Evolutionary conservation across 2,329 filamentous ascomycete genomes (phyloP).

Genomic region (Nemania bipapillata): DNA sequence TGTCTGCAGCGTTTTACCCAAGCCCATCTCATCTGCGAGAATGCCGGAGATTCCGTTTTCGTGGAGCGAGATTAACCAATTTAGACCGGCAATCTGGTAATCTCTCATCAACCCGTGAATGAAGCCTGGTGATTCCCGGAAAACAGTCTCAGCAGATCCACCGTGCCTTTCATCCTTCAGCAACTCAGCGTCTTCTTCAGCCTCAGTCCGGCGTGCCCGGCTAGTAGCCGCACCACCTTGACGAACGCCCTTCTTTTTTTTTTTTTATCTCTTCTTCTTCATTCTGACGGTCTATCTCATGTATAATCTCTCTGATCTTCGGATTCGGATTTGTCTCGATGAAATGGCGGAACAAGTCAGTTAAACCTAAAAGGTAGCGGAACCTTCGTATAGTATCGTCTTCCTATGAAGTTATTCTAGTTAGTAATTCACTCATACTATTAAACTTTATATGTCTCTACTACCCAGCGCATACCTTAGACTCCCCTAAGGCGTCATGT

Average conservation of each 20-base stretch:
- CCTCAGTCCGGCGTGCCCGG: slow-evolving; percentile 87
- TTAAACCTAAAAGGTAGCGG: slow-evolving; percentile 91
- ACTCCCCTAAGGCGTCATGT: slow-evolving; percentile 89
- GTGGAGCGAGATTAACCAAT: slow-evolving; percentile 97
- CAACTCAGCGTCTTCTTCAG: slow-evolving; percentile 94
- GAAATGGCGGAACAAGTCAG: slow-evolving; percentile 97
- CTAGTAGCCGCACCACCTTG: slow-evolving; percentile 86
- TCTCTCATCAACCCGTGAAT: slow-evolving; percentile 92
- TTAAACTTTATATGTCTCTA: slow-evolving; percentile 11
- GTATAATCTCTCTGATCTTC: slow-evolving; percentile 91
- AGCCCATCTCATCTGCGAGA: slow-evolving; percentile 96
- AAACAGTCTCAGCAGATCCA: slow-evolving; percentile 85
- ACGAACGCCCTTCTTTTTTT: slow-evolving; percentile 78
- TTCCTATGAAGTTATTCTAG: slow-evolving; percentile 63
- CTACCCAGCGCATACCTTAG: slow-evolving; percentile 71
- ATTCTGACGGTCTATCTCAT: slow-evolving; percentile 93
- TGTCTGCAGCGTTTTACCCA: slow-evolving; percentile 97
- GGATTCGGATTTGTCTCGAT: slow-evolving; percentile 98
- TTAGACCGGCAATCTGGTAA: slow-evolving; percentile 93
- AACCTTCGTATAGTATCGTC: slow-evolving; percentile 95
- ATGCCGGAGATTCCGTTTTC: slow-evolving; percentile 99
- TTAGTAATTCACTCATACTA: slow-evolving; percentile 52
- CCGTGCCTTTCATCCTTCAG: slow-evolving; percentile 88
- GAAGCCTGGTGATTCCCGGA: slow-evolving; percentile 92
- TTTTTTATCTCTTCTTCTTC: slow-evolving; percentile 74